Evolutionary conservation across 345 rosid species (phyloP).

Genomic region (Triadica sebifera): DNA sequence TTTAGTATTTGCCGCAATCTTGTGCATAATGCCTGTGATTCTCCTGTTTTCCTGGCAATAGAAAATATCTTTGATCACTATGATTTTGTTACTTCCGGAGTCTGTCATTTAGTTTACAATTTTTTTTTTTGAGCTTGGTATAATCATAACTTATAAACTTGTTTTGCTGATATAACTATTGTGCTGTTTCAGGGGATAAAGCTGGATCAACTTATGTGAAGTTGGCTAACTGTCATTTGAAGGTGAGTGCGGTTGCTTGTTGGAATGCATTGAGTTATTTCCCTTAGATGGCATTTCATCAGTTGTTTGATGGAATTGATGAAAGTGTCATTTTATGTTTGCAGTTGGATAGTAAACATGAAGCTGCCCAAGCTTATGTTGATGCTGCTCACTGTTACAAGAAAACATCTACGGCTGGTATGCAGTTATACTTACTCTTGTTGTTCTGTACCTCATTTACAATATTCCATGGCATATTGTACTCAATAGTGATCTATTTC

Average conservation of each 20-base stretch:
- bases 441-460: background rate
- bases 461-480: background rate
- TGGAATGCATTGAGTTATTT: constrained; percentile 3
- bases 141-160: background rate
- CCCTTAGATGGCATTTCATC: background rate
- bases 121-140: background rate
- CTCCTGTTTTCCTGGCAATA: background rate
- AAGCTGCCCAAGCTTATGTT: constrained; percentile 78
- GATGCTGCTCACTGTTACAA: constrained; percentile 91
- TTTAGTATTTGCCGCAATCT: background rate
- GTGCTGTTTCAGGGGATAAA: constrained; percentile 65
- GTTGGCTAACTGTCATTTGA: constrained; percentile 71
- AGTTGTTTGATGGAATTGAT: constrained; percentile 9
- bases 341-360: constrained; percentile 83
- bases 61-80: background rate
- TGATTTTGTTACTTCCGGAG: background rate
- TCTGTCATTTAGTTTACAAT: background rate
- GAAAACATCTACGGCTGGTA: constrained; percentile 72
- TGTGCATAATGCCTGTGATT: background rate
- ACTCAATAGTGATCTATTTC: background rate
- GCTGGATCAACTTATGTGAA: constrained; percentile 72
- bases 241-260: constrained; percentile 33
- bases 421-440: background rate
- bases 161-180: background rate
- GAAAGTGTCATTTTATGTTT: constrained; percentile 6